A percentile compares a stretch with the other conserved stretches of the same genome.
Conservation (phyloP, 257 asterid species). For the Przewalskia tangutica region DNA sequence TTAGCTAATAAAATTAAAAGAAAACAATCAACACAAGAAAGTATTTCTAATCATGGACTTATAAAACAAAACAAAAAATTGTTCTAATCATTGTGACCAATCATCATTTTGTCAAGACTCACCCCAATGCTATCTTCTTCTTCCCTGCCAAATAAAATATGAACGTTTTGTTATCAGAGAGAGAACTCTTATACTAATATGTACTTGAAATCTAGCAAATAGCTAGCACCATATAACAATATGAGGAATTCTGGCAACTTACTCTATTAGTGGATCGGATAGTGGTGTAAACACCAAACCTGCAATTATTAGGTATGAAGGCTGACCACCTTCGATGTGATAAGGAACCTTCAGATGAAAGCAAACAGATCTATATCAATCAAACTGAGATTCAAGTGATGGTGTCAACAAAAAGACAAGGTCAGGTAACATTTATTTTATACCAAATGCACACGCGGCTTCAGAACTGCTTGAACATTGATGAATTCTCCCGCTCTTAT, state of each 20-base stretch:
- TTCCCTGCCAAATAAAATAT: slow-evolving; percentile 42
- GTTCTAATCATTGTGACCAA: not conserved
- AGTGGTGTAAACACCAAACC: slow-evolving; percentile 98
- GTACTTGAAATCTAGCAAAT: not conserved
- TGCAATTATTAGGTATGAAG: slow-evolving; percentile 86
- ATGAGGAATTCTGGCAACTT: slow-evolving; percentile 14
- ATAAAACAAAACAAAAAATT: not conserved
- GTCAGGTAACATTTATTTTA: slow-evolving; percentile 8
- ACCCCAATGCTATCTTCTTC: slow-evolving; percentile 96
- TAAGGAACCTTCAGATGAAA: slow-evolving; percentile 68
- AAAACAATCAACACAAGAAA: slow-evolving; percentile 9
- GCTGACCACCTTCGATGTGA: slow-evolving; percentile 87
- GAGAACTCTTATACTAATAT: not conserved
- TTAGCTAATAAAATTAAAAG: slow-evolving; percentile 44
- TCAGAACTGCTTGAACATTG: slow-evolving; percentile 59
- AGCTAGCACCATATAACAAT: not conserved
- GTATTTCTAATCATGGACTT: not conserved
- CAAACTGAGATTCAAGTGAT: slow-evolving; percentile 3
- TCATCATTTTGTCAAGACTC: not conserved
- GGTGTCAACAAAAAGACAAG: not conserved
- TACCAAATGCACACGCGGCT: slow-evolving; percentile 83
- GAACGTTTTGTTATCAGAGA: not conserved
- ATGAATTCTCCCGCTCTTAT: slow-evolving; percentile 60
- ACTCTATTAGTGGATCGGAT: slow-evolving; percentile 87
- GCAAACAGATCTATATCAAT: slow-evolving; percentile 14